Percentiles rank a stretch among this genome's conserved stretches.
These are phyloP conservation scores for Kwoniella sp. DNA, from an alignment of 768 basidiomycete genomes.

Conservation along the genomic window DNA sequence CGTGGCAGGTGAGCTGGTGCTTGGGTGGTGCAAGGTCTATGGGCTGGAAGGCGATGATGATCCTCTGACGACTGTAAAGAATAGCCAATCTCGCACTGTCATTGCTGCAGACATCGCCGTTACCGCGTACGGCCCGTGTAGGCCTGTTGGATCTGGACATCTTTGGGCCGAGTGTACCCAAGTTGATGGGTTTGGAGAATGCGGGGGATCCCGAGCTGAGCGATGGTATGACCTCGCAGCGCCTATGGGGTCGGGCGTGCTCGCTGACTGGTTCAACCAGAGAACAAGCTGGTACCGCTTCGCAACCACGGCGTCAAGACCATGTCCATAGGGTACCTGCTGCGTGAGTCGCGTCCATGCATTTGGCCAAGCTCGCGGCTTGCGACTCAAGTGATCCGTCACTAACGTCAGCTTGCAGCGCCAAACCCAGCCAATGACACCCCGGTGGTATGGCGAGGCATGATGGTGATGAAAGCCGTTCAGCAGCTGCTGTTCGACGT, in stretches of 20 bases:
- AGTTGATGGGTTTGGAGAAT: conserved; percentile 79
- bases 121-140: conserved; percentile 56
- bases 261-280: too few species aligned
- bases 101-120: conserved; percentile 53
- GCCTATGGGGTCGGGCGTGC: too few species aligned
- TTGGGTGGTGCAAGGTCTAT: not conserved
- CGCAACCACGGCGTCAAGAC: conserved; percentile 82
- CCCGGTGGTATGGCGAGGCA: conserved; percentile 88
- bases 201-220: conserved; percentile 75
- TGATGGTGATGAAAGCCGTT: conserved; percentile 98
- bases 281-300: conserved; percentile 72
- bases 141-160: conserved; percentile 92
- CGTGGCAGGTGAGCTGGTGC: conserved; percentile 64
- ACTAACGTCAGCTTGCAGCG: conserved; percentile 35
- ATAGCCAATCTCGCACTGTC: conserved; percentile 56
- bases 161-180: conserved; percentile 90
- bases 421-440: conserved; percentile 60
- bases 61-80: conserved; percentile 1
- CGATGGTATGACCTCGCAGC: conserved; percentile 55
- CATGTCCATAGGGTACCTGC: conserved; percentile 97
- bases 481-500: conserved; percentile 95
- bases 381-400: not conserved
- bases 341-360: conserved; percentile 51
- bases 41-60: not conserved
- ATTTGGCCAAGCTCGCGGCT: too few species aligned